Conservation (phyloP, 306 rosid genomes). For the Mucuna pruriens region DNA sequence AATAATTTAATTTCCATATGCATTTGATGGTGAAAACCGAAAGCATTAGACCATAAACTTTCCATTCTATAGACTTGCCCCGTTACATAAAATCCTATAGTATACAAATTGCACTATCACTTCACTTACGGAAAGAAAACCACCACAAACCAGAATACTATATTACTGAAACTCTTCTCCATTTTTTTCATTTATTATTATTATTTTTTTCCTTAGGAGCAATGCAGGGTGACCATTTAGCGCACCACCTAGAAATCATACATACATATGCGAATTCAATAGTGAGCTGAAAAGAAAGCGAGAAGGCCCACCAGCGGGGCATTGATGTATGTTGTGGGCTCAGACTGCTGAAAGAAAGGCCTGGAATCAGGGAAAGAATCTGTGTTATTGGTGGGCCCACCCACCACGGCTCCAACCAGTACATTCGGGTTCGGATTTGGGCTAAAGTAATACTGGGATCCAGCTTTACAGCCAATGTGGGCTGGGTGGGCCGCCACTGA, state of each 20-base stretch:
- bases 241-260: slow-evolving; percentile 45
- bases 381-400: slow-evolving; percentile 80
- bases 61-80: slow-evolving; percentile 8
- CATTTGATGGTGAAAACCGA: neutral
- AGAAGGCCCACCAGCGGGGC: slow-evolving; percentile 93
- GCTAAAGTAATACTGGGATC: slow-evolving; percentile 67
- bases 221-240: slow-evolving; percentile 55
- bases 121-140: slow-evolving; percentile 31
- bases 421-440: slow-evolving; percentile 82
- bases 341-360: slow-evolving; percentile 84
- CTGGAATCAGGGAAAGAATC: slow-evolving; percentile 91
- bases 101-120: slow-evolving; percentile 37
- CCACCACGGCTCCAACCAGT: slow-evolving; percentile 85
- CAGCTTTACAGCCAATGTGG: slow-evolving; percentile 82
- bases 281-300: slow-evolving; percentile 80
- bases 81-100: slow-evolving; percentile 33
- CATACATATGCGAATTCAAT: slow-evolving; percentile 42
- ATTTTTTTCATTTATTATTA: neutral
- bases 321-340: slow-evolving; percentile 94
- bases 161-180: slow-evolving; percentile 28
- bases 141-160: slow-evolving; percentile 26
- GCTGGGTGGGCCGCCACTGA: slow-evolving; percentile 75
- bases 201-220: neutral
- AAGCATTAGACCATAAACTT: slow-evolving; percentile 16
- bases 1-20: neutral